Evolutionary conservation across 345 rosid species (phyloP), one percentile per base, ranked within the genome.

Genomic region (Schrenkiella parvula): DNA sequence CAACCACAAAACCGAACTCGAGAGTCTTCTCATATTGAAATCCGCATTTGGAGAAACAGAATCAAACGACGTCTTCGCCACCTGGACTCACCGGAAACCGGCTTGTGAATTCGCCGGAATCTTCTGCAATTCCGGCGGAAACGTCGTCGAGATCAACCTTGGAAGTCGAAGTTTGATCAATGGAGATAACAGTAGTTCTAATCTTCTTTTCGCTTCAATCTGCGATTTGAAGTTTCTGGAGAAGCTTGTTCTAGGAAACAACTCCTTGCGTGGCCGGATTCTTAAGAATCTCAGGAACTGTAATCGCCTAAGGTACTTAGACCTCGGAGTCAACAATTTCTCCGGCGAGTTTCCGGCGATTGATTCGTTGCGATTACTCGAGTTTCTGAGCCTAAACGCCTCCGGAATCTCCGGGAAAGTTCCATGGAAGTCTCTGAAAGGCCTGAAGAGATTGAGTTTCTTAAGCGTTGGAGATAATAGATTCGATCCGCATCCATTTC

Each of bases 391-490:
- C 59, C 60, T 93, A 68, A 93, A 90, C 68, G 70, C 47, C 15
- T 84, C 88, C 2, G 96, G 97, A 17, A 60, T 90, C 74, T 82
- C 92, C 0, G 96, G 93, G 25, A 15, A 18, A 34, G 88, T 90
- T 41, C 97, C 90, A 0, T 92, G 98, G 98, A 72, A 55, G 34
- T 88, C 97, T 13, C 50, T 93, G 25, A 81, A 76, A 29, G 71
- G 78, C 55, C 79, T 90, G 7, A 77, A 83, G 18, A 73, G 76
- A 56, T 81, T 93, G 32, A 39, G 64, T 32, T 87, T 86, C 70
- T 65, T 93, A 66, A 93, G 97, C 81, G 74, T 90, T 1, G 95
- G 97, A 8, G 97, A 93, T 77, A 93, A 89, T 38, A 78, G 58
- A 9, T 87, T 93, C 35, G 77, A 76, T 34, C 52, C 72, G 6